Evolutionary conservation across 768 basidiomycete genomes (phyloP), one percentile per base, ranked within the genome.

Genomic region (Gloeopeniophorella convolvens): DNA sequence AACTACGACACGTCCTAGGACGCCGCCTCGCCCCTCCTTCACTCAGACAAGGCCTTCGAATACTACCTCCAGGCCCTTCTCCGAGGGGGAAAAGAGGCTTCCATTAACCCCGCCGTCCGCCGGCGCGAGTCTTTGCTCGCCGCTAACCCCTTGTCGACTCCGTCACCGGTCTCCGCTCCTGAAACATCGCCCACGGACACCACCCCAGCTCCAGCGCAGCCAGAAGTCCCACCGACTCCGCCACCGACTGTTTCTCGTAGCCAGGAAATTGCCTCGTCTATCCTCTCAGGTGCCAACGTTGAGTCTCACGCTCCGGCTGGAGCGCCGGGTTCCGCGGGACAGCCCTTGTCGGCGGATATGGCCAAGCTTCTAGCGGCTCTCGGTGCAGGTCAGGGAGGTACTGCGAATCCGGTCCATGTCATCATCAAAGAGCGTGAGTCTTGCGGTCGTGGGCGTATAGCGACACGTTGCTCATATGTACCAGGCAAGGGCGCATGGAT

Each of bases 341-440:
- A 54, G 42, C 37, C 50, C 21, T 15, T 48, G 52, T 40, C 54
- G 37, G 36, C 62, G 11, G 71, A 74, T 21, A 61, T 76, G 45
- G 67, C 68, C 36, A 78, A 70, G 50, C 68, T 76, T 27, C 62
- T 72, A 11, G 68, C 75, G 11, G 71, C 70, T 20, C 61, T 75
- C 41, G 64, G 70, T 51, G 62, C 69, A 42, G 72, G 70, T 15
- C 70, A 69, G 10, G 76, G 74, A 21, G 68, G 71, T 16, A 70
- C 63, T 27, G 65, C 65, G 0, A 77, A 77, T 51, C 91, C 91
- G 5, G 82, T 94, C 27, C 78, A 86, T 40, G 91, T 93, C 32
- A 77, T 88, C 21, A 77, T 93, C 56, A 80, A 82, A 54, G 89
- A 92, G 74, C 79, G 90, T 86, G 60, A 65, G 85, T 74, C 15